phyloP scores from a whole-genome alignment of 768 basidiomycete genomes.

The Hemileccinum rubropunctum region DNA sequence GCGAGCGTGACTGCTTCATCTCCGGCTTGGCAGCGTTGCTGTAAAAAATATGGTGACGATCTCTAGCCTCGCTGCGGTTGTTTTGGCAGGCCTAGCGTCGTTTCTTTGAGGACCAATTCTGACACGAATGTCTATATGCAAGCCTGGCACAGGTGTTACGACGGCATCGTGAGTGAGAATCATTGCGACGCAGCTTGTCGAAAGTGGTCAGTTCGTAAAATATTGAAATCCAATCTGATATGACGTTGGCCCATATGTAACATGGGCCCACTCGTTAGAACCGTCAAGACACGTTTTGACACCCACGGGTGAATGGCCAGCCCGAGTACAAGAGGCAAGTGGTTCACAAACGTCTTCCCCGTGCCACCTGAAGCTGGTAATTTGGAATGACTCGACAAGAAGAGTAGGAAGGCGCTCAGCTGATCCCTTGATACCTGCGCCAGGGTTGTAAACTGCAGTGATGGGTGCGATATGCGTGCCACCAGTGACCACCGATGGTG shows the following conservation, averaged over 20 bases:
- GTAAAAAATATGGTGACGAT: conserved; percentile 12
- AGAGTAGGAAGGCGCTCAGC: neutral
- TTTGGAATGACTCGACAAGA: neutral
- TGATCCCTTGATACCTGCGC: neutral
- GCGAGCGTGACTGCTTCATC: conserved; percentile 10
- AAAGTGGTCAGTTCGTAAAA: neutral
- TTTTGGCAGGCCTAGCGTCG: conserved; percentile 9
- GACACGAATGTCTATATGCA: neutral
- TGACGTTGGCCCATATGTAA: neutral
- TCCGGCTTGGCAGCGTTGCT: conserved; percentile 10
- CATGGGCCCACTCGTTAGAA: no score
- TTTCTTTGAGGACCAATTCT: conserved; percentile 10
- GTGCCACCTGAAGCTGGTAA: neutral
- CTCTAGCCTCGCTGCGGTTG: conserved; percentile 6
- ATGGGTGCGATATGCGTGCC: neutral
- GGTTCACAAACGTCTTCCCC: neutral
- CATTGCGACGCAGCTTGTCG: no score
- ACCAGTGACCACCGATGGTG: conserved; percentile 11
- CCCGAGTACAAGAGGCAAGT: neutral
- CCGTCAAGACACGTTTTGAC: no score
- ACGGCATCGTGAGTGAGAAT: neutral
- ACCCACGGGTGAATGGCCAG: no score
- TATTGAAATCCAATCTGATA: neutral
- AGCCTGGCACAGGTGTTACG: neutral
- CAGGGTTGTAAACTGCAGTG: neutral